Evolutionary conservation across 2,329 filamentous ascomycete genomes (phyloP), one percentile per base, ranked within the genome.

Genomic region (Penicillium verrucosum): DNA sequence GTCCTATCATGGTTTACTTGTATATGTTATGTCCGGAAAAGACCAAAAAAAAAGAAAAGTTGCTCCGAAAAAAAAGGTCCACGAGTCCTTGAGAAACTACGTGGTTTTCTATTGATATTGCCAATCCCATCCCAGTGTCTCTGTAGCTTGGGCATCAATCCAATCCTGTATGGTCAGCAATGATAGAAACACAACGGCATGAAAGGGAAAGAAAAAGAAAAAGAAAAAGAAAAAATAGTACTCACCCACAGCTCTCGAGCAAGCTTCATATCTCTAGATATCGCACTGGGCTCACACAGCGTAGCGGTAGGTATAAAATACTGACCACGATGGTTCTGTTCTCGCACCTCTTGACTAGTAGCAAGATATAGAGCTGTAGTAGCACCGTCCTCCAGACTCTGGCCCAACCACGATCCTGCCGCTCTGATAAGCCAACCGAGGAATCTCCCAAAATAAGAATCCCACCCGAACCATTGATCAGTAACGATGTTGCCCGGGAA

Each of bases 221-320:
- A 30, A 27, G 1, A 12, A 8, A 21, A 16, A 4, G n/a, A n/a
- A 16, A 2, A 40, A 30, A 58, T 51, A 54, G 11, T 54, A 65
- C 68, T 71, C 73, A 77, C 68, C 72, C 74, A 77, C 43, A 76
- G 47, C 49, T 68, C 62, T 30, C 57, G 59, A 30, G 68, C 69
- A 32, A 76, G 53, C 37, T 68, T 59, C 57, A 62, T 62, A 60
- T 77, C 66, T 46, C 67, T 55, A 14, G 65, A 66, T 45, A 68
- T 53, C 23, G 43, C 41, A 42, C 66, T 71, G 12, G 65, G 63
- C 43, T 63, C 58, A 44, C 63, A 65, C 34, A 59, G 54, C n/a
- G 60, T 66, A 5, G 68, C 74, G 38, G 75, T 67, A 9, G 75
- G 74, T 42, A 74, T 67, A 48, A 75, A 77, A 51, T 75, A 77